Percentiles rank a stretch among this genome's conserved stretches.
phyloP scores from a whole-genome alignment of 2,329 filamentous ascomycete genomes.

The Xylariaceae sp. region DNA sequence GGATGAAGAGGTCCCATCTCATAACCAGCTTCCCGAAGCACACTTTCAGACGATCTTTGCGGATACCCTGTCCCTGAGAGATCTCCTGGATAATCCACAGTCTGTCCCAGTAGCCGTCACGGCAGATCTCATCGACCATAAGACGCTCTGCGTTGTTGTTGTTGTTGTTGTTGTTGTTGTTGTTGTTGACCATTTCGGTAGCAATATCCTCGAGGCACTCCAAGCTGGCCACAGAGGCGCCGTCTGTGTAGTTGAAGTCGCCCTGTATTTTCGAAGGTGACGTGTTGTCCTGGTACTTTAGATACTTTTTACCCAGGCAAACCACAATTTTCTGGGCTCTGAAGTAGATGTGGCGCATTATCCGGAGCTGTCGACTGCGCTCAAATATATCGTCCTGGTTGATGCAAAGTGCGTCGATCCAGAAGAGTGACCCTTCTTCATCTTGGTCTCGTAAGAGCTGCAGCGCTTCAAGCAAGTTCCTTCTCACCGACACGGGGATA shows the following conservation, averaged over 20 bases:
- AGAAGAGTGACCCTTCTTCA: constrained; percentile 2
- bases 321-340: constrained; percentile 12
- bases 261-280: neutral
- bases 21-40: constrained; percentile 12
- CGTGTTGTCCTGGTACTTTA: constrained; percentile 1
- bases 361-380: constrained; percentile 12
- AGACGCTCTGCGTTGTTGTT: neutral
- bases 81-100: constrained; percentile 24
- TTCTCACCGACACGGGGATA: constrained; percentile 4
- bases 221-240: neutral
- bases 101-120: constrained; percentile 12
- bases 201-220: too few species aligned
- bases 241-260: neutral
- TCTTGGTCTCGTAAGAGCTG: constrained; percentile 6
- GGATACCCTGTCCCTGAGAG: constrained; percentile 9
- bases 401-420: constrained; percentile 20
- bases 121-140: constrained; percentile 8
- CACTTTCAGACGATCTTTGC: constrained; percentile 9
- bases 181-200: too few species aligned
- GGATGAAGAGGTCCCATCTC: constrained; percentile 12
- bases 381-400: constrained; percentile 16
- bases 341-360: constrained; percentile 18
- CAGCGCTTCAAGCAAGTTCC: constrained; percentile 12
- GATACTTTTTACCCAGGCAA: constrained; percentile 12
- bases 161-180: too few species aligned